Conservation (phyloP, 768 basidiomycete genomes). For the Megacollybia marginata region DNA sequence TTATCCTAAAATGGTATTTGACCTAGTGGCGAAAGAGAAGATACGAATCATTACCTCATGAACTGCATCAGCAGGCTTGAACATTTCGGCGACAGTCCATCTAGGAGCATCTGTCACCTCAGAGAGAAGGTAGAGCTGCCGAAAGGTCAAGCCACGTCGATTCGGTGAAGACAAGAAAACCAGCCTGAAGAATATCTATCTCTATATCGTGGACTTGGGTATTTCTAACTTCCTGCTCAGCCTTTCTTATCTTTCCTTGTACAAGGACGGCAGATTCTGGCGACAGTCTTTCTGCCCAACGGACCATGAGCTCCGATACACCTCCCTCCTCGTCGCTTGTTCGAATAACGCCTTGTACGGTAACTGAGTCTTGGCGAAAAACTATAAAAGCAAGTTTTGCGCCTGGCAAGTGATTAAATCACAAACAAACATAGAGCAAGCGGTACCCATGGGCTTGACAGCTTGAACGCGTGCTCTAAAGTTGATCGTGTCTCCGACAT, state of each 20-base stretch:
- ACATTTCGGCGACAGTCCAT: too few species aligned
- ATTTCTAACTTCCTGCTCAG: background rate
- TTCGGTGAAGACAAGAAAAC: constrained; percentile 35
- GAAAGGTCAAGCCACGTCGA: constrained; percentile 25
- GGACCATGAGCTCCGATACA: background rate
- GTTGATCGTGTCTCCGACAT: too few species aligned
- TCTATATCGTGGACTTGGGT: background rate
- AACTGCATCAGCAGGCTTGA: too few species aligned
- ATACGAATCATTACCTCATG: too few species aligned
- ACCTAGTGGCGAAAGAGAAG: too few species aligned
- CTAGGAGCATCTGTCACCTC: too few species aligned
- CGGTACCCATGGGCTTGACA: too few species aligned
- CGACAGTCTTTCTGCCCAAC: background rate
- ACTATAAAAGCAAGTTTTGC: constrained; percentile 10
- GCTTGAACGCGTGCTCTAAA: too few species aligned
- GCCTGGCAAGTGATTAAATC: too few species aligned
- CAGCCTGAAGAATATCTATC: constrained; percentile 28
- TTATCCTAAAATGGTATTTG: too few species aligned
- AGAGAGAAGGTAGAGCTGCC: background rate
- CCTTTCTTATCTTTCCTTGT: background rate
- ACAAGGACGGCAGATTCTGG: constrained; percentile 1
- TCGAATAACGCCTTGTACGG: constrained; percentile 12
- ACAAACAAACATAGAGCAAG: too few species aligned
- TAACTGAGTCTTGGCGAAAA: constrained; percentile 10
- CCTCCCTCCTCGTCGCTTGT: constrained; percentile 1